Evolutionary conservation across 495 filamentous ascomycete species (phyloP), one percentile per base, ranked within the genome.

Genomic region (Patellaria atrata): DNA sequence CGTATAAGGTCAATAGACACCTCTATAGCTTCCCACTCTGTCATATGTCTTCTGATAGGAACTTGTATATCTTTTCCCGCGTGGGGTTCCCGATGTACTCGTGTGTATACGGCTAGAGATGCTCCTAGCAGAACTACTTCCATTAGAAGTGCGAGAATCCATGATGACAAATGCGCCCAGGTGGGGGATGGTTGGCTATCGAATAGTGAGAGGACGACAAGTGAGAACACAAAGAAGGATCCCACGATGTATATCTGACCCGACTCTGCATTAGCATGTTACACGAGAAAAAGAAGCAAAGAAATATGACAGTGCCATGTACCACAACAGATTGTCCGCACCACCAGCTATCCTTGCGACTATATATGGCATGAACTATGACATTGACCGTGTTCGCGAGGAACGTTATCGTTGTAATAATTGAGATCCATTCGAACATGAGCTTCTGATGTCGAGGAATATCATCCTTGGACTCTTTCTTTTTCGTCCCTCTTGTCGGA

Each of bases 301-400:
- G n/a, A n/a, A n/a, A 12, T 18, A n/a, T n/a, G n/a, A n/a, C n/a
- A n/a, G n/a, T n/a, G n/a, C 35, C 13, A 68, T 80, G 60, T 74
- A 96, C 87, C 53, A 79, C 78, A 36, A 74, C 69, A 19, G 79
- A 64, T 57, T 93, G 73, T 18, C 82, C 82, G 51, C 82, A 89
- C 89, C 86, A 94, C 85, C 86, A 94, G 25, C 72, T 63, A 43
- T 79, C 63, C 18, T 77, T 62, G 32, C 66, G 63, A 35, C 66
- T 58, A 11, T 65, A 43, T 37, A 93, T 61, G 39, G 83, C 79
- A 64, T 85, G 89, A 35, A 70, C 37, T 28, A 89, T 71, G 45
- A 91, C 75, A 48, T 81, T 74, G 30, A 62, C 63, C 25, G 77
- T 71, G 58, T 84, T 82, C 28, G 61, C 79, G 29, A 86, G 53